phyloP scores from a whole-genome alignment of 2,329 filamentous ascomycete species.

The Trichoderma sp. region DNA sequence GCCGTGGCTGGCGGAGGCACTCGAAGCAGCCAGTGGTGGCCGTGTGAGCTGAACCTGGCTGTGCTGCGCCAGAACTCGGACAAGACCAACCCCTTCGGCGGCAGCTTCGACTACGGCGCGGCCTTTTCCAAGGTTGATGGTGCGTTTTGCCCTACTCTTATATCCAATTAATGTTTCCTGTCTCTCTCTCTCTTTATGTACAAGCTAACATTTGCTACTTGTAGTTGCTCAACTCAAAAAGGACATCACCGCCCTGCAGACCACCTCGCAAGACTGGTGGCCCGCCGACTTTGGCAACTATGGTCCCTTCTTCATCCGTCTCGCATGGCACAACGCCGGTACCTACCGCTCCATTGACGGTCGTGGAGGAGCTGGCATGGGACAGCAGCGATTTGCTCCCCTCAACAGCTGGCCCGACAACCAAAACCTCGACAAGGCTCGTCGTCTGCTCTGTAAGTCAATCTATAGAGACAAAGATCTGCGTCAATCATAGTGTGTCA shows the following conservation, averaged over 20 bases:
- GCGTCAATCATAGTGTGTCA: background rate
- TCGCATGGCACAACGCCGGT: constrained; percentile 79
- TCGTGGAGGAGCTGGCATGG: constrained; percentile 70
- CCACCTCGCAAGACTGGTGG: constrained; percentile 79
- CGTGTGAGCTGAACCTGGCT: constrained; percentile 66
- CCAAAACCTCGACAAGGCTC: constrained; percentile 75
- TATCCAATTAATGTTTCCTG: constrained; percentile 39
- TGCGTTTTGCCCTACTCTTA: constrained; percentile 59
- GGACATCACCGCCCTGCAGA: constrained; percentile 70
- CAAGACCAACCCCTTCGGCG: constrained; percentile 63
- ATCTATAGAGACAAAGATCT: background rate
- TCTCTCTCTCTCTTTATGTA: too few species aligned
- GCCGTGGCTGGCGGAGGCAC: constrained; percentile 65
- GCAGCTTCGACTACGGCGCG: constrained; percentile 70
- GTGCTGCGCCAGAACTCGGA: constrained; percentile 72
- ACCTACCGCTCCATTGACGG: constrained; percentile 76
- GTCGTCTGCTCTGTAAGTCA: constrained; percentile 66
- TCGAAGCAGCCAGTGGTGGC: constrained; percentile 74
- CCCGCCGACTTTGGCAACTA: constrained; percentile 81
- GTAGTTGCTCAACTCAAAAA: constrained; percentile 65
- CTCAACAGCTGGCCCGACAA: constrained; percentile 83
- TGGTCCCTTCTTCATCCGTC: constrained; percentile 75
- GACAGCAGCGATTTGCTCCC: constrained; percentile 63
- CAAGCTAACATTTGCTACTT: background rate
- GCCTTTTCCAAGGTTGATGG: constrained; percentile 67